Evolutionary conservation across 257 asterid genomes (phyloP).

Genomic region (Thymus mandschuricus): DNA sequence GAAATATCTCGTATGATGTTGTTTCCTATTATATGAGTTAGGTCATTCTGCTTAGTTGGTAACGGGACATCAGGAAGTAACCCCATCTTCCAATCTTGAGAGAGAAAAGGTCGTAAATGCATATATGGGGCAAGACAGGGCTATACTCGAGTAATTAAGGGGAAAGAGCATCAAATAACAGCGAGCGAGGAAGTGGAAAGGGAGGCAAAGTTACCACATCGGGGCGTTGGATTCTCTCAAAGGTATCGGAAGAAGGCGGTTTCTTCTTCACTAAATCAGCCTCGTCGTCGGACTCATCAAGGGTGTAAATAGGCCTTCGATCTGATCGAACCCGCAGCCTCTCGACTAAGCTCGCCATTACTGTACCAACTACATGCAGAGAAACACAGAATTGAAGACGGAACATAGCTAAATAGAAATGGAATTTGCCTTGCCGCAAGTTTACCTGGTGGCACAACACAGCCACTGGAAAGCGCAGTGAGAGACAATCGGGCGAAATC

Average conservation of each 20-base stretch:
- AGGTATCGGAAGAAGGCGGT: conserved; percentile 37
- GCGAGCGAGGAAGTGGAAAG: background rate
- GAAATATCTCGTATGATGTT: no score
- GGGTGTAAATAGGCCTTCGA: conserved; percentile 73
- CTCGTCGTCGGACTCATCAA: conserved; percentile 96
- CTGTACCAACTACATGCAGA: conserved; percentile 27
- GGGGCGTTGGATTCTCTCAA: conserved; percentile 50
- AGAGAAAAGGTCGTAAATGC: background rate
- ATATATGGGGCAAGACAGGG: background rate
- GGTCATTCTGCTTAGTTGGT: background rate
- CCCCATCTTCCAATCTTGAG: conserved; percentile 8
- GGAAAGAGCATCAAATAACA: background rate
- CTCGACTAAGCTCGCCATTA: conserved; percentile 60
- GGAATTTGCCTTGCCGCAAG: conserved; percentile 8
- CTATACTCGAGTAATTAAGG: conserved; percentile 4
- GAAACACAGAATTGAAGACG: conserved; percentile 1
- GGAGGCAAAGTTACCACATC: conserved; percentile 43
- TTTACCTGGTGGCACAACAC: conserved; percentile 25
- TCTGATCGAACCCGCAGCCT: conserved; percentile 75
- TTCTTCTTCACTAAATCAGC: conserved; percentile 42
- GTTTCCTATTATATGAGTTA: conserved; percentile 7
- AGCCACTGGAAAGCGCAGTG: conserved; percentile 21
- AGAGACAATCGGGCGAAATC: background rate
- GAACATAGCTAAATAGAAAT: background rate
- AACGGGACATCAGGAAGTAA: background rate